These are phyloP conservation scores for Cercospora brassicicola DNA, from an alignment of 2,329 filamentous ascomycete species.

Conservation along the genomic window DNA sequence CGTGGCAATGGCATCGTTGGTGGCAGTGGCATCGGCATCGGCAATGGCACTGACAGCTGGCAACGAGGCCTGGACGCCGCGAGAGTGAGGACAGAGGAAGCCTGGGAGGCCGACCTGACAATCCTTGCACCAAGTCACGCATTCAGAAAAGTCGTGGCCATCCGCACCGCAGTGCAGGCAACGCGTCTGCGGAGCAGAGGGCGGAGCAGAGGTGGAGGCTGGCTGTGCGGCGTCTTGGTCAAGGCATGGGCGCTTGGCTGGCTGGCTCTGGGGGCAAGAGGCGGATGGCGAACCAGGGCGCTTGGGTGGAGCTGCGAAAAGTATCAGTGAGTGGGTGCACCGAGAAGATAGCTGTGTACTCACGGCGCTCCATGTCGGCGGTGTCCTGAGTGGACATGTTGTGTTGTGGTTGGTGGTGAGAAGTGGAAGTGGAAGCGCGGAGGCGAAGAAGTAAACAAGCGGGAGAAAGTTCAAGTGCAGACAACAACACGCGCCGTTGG, in stretches of 20 bases:
- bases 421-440: background rate
- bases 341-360: background rate
- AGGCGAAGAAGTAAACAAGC: background rate
- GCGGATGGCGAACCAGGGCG: background rate
- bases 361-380: slow-evolving; percentile 1
- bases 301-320: background rate
- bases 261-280: background rate
- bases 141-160: slow-evolving; percentile 6
- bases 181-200: background rate
- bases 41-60: background rate
- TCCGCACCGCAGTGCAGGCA: slow-evolving; percentile 12
- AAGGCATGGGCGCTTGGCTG: background rate
- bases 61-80: background rate
- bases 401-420: background rate
- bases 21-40: background rate
- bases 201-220: background rate
- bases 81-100: background rate
- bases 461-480: background rate
- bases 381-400: background rate
- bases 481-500: background rate
- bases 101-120: slow-evolving; percentile 6
- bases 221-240: background rate
- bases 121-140: slow-evolving; percentile 6
- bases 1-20: background rate
- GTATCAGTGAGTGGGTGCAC: background rate